Evolutionary conservation across 1,284 basidiomycete species (phyloP).

Genomic region (Sanguinoderma infundibulare): DNA sequence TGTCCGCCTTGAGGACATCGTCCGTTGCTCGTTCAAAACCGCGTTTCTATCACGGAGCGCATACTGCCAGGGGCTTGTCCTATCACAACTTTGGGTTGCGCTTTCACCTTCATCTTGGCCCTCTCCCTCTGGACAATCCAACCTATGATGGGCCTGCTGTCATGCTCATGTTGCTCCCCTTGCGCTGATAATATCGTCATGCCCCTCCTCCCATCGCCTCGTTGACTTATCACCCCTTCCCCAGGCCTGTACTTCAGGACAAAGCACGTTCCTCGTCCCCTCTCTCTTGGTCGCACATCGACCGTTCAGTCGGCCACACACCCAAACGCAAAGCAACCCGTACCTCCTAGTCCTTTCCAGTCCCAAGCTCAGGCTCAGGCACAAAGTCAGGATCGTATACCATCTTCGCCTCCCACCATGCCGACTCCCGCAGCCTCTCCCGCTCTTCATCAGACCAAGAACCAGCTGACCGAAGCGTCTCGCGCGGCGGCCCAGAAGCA

Average conservation of each 20-base stretch:
- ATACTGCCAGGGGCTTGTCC: slow-evolving; percentile 16
- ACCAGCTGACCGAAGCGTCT: slow-evolving; percentile 14
- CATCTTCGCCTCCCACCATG: slow-evolving; percentile 36
- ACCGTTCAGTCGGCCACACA: slow-evolving; percentile 36
- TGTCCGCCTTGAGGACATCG: slow-evolving; percentile 25
- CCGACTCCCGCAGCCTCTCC: slow-evolving; percentile 39
- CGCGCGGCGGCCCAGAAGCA: slow-evolving; percentile 36
- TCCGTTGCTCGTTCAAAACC: slow-evolving; percentile 19
- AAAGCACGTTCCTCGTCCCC: slow-evolving; percentile 41
- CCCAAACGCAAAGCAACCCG: slow-evolving; percentile 30
- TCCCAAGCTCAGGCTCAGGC: slow-evolving; percentile 19
- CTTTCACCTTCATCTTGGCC: slow-evolving; percentile 19
- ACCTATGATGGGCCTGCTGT: slow-evolving; percentile 30
- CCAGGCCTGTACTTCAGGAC: slow-evolving; percentile 44
- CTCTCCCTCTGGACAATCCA: slow-evolving; percentile 19
- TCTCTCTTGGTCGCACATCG: slow-evolving; percentile 37
- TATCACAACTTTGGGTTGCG: slow-evolving; percentile 27
- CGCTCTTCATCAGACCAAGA: slow-evolving; percentile 23
- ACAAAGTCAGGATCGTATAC: slow-evolving; percentile 25
- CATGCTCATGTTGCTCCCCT: slow-evolving; percentile 27
- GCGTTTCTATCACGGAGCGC: slow-evolving; percentile 25
- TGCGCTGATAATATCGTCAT: slow-evolving; percentile 24
- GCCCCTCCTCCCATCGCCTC: slow-evolving; percentile 14
- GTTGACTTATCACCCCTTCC: slow-evolving; percentile 27
- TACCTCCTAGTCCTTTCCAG: slow-evolving; percentile 18